phyloP scores from a whole-genome alignment of 768 basidiomycete genomes.

The Sporobolomyces phaffii region DNA sequence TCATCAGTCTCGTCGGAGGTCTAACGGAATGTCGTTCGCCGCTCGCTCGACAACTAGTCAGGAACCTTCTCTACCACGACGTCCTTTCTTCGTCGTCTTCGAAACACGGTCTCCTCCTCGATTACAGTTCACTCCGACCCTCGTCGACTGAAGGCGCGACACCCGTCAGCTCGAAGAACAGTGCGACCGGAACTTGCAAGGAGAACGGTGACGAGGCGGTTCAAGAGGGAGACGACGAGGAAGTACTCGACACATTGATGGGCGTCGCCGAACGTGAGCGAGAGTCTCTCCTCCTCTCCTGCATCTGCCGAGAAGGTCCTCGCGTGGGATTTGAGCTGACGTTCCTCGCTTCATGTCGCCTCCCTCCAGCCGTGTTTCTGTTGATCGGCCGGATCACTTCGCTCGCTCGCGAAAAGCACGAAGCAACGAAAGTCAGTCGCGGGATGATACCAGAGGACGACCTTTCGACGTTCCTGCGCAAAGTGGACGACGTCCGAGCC shows the following conservation, averaged over 20 bases:
- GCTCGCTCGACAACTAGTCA: slow-evolving; percentile 10
- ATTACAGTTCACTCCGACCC: background rate
- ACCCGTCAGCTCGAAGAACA: background rate
- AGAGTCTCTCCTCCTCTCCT: background rate
- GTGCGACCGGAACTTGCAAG: background rate
- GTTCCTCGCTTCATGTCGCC: no score
- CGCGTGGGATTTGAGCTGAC: no score
- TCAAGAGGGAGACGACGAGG: slow-evolving; percentile 10
- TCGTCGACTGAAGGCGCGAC: background rate
- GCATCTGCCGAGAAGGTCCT: no score
- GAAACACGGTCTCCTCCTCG: slow-evolving; percentile 19
- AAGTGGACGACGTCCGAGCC: slow-evolving; percentile 5
- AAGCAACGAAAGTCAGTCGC: background rate
- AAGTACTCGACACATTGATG: slow-evolving; percentile 28
- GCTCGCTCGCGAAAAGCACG: slow-evolving; percentile 25
- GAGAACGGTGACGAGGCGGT: background rate
- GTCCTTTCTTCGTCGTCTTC: slow-evolving; percentile 14
- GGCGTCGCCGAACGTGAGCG: slow-evolving; percentile 8
- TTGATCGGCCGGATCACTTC: slow-evolving; percentile 13
- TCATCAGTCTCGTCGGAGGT: slow-evolving; percentile 15
- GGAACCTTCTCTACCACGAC: slow-evolving; percentile 31
- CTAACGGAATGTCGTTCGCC: background rate
- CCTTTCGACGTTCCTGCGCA: background rate
- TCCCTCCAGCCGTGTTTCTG: slow-evolving; percentile 11
- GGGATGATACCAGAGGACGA: slow-evolving; percentile 19